Percentiles rank a stretch among this genome's conserved stretches.
Evolutionary conservation across 2,329 filamentous ascomycete species (phyloP).

Genomic region (Tothia fuscella): DNA sequence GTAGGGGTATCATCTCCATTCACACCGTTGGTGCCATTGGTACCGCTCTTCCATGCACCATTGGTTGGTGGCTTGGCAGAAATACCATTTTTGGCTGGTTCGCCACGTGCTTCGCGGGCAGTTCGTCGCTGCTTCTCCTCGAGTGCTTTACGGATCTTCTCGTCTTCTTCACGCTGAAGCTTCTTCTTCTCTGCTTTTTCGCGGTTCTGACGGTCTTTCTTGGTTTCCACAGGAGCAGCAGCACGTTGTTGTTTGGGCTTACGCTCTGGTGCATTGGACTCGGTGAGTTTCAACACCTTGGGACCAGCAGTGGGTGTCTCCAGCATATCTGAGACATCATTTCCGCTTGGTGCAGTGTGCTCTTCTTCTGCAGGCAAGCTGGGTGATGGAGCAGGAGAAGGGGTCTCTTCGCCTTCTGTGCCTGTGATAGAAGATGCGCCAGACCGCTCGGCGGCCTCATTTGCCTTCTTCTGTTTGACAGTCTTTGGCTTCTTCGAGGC

Average conservation of each 20-base stretch:
- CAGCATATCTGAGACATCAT: constrained; percentile 83
- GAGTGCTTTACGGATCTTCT: constrained; percentile 62
- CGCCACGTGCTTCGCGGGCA: constrained; percentile 71
- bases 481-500: constrained; percentile 34
- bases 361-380: constrained; percentile 32
- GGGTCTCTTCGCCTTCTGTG: constrained; percentile 69
- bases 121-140: constrained; percentile 74
- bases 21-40: constrained; percentile 16
- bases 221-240: constrained; percentile 53
- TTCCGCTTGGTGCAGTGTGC: constrained; percentile 40
- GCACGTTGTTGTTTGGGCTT: constrained; percentile 48
- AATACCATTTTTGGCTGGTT: constrained; percentile 68
- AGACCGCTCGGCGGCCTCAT: constrained; percentile 24
- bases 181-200: constrained; percentile 78
- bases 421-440: constrained; percentile 59
- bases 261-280: constrained; percentile 46
- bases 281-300: constrained; percentile 67
- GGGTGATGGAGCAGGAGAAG: constrained; percentile 59
- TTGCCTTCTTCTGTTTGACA: constrained; percentile 46
- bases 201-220: constrained; percentile 91
- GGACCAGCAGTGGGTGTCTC: constrained; percentile 58
- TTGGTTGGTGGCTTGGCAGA: constrained; percentile 33
- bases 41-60: constrained; percentile 42
- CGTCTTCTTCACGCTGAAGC: constrained; percentile 60
- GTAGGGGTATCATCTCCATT: constrained; percentile 15